Conservation (phyloP, 2,329 filamentous ascomycete genomes). For the Fusarium sp. region DNA sequence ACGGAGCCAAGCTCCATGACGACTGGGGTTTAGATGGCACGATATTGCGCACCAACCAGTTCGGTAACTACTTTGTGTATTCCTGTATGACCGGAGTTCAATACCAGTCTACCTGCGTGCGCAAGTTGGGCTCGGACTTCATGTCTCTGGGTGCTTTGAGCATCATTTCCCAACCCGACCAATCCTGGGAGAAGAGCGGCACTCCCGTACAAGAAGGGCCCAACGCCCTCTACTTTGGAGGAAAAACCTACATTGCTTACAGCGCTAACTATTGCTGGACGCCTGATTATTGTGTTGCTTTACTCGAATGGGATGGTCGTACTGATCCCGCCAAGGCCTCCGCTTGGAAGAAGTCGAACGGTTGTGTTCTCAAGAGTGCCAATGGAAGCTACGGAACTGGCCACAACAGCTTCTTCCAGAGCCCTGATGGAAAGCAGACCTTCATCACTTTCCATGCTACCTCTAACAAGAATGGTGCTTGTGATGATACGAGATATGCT, state of each 20-base stretch:
- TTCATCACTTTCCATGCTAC: constrained; percentile 70
- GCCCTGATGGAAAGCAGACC: constrained; percentile 64
- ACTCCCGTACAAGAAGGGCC: constrained; percentile 67
- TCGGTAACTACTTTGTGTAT: constrained; percentile 65
- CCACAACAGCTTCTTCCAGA: constrained; percentile 69
- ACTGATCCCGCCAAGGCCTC: constrained; percentile 58
- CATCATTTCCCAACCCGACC: constrained; percentile 63
- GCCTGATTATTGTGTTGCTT: constrained; percentile 63
- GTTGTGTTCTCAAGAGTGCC: constrained; percentile 63
- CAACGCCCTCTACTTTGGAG: constrained; percentile 64
- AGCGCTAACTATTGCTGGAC: constrained; percentile 70
- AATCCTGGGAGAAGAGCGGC: constrained; percentile 63
- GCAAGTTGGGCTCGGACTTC: constrained; percentile 55
- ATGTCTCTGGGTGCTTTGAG: constrained; percentile 56
- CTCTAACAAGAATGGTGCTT: constrained; percentile 60
- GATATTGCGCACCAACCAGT: constrained; percentile 60
- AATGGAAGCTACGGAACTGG: constrained; percentile 69
- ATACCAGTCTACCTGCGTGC: constrained; percentile 55
- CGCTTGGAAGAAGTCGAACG: constrained; percentile 64
- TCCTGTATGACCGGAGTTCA: constrained; percentile 61
- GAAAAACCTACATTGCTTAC: constrained; percentile 65
- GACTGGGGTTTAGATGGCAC: constrained; percentile 68
- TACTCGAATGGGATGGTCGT: constrained; percentile 64
- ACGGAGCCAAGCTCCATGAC: constrained; percentile 59
- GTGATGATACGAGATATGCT: constrained; percentile 65